Base-by-base conservation (phyloP, 495 filamentous ascomycete genomes). In the Xylaria curta region DNA sequence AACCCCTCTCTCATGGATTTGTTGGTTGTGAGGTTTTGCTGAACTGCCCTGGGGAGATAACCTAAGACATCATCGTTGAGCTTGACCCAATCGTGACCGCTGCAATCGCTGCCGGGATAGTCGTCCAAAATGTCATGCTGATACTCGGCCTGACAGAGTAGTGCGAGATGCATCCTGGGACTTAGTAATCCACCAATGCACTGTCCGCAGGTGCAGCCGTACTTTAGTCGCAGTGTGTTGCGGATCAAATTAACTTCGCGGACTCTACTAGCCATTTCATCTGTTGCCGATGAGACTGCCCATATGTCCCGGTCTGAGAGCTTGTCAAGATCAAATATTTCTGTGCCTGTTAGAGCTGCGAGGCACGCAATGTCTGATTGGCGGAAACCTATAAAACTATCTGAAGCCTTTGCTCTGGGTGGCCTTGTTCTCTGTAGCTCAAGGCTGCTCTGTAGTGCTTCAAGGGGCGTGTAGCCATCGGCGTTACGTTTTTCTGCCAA, bases 141-240 rank as follows among this genome's bases (percentile, higher is more conserved):
- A 26, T 17, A 7, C 12, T 63, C 38, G 38, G 60, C 60, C 21
- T 46, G n/a, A 19, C 0, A 15, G 7, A 76, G 58, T 24, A 82
- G 70, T 62, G 76, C 74, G 59, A 53, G 65, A 60, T 58, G 76
- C 79, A 82, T 83, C 71, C 76, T 75, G 53, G 81, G 76, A 54
- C 74, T 80, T 51, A 81, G 58, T 72, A 81, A 77, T 49, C 79
- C 76, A 61, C 70, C 73, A 24, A 80, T 56, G 59, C 80, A 83
- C 61, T 78, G 46, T 66, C 78, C 76, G 67, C 76, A 83, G 58
- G 73, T 63, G 6, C 60, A 63, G 60, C 60, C 60, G 38, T 63
- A 46, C 40, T 63, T 44, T 5, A 63, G 60, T 17, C 60, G 40
- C 38, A 63, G 40, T 28, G 38, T 28, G 40, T 28, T 46, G 38